Base-by-base conservation (phyloP, 345 rosid species). In the Leavenworthia alabamica region DNA sequence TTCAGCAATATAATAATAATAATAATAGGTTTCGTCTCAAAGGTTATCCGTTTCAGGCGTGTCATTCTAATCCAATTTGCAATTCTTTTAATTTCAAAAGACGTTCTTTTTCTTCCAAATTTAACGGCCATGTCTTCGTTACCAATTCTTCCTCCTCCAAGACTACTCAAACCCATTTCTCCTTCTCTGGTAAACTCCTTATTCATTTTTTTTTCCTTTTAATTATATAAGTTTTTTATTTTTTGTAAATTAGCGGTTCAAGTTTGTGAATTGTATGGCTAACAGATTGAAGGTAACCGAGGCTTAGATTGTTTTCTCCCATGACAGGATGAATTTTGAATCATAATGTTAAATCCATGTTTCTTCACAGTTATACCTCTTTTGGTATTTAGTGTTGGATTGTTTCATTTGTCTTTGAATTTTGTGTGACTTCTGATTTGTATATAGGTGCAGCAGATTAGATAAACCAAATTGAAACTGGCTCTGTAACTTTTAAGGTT, bases 151-250 rank as follows among this genome's bases (percentile, higher is more conserved):
- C 56, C 0, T 67, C 79, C 67, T 60, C 47, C 37, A 73, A 43
- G 62, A 45, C 44, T 2, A 58, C 78, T 60, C 75, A 62, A 1
- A 13, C 64, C 73, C 78, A 39, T 68, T 51, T 67, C 72, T 75
- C 83, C 0, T 46, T 44, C 71, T 70, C 88, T 45, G 82, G 86
- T 81, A 56, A 65, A 12, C 51, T 13, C 39, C 41, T 72, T 27
- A 20, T 10, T 10, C 26, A 4, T 0, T 36, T 8, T 23, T 0
- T 33, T n/a, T 23, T 20, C 22, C 22, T 20, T 20, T 2, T 20
- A 20, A 20, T 20, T 20, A 20, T 20, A n/a, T n/a, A n/a, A n/a
- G n/a, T n/a, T n/a, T n/a, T n/a, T n/a, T n/a, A n/a, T n/a, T n/a
- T n/a, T n/a, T n/a, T n/a, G n/a, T n/a, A n/a, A n/a, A n/a, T n/a